Percentiles rank a stretch among this genome's conserved stretches.
Evolutionary conservation across 768 basidiomycete species (phyloP).

Genomic region (Glaciozyma antarctica): DNA sequence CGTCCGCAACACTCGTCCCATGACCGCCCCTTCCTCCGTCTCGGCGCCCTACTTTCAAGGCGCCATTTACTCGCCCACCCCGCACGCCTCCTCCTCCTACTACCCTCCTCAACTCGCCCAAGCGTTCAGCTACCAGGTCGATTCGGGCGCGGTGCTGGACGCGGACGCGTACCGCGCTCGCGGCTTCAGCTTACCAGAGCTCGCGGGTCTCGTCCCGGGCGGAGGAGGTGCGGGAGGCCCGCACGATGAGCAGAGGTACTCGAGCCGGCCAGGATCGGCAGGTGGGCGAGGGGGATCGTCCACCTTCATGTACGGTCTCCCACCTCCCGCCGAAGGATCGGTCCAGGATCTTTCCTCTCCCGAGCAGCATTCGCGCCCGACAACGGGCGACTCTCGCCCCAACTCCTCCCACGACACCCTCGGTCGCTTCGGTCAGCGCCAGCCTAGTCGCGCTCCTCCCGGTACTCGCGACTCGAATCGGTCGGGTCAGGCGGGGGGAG

Average conservation of each 20-base stretch:
- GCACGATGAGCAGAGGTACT: conserved; percentile 2
- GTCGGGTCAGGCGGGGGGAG: neutral
- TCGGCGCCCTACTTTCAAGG: conserved; percentile 7
- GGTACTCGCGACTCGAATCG: neutral
- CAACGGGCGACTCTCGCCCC: conserved; percentile 8
- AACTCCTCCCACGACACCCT: neutral
- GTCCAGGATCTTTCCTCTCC: neutral
- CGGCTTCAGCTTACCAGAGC: conserved; percentile 11
- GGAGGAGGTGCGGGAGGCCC: neutral
- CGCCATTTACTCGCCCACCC: conserved; percentile 2
- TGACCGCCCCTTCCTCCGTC: conserved; percentile 28
- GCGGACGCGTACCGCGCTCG: neutral
- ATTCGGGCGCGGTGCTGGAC: neutral
- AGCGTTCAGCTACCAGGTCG: conserved; percentile 16
- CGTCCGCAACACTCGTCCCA: conserved; percentile 27
- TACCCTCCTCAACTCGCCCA: conserved; percentile 6
- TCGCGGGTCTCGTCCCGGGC: neutral
- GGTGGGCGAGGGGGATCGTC: conserved; percentile 1
- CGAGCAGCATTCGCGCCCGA: conserved; percentile 6
- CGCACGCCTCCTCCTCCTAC: conserved; percentile 17
- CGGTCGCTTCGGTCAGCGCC: neutral
- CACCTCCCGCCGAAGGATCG: neutral
- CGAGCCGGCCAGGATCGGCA: neutral
- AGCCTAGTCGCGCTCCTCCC: neutral
- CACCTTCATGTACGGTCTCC: conserved; percentile 24